These are phyloP conservation scores for Mycena epipterygia DNA, from an alignment of 768 basidiomycete species.

Conservation along the genomic window DNA sequence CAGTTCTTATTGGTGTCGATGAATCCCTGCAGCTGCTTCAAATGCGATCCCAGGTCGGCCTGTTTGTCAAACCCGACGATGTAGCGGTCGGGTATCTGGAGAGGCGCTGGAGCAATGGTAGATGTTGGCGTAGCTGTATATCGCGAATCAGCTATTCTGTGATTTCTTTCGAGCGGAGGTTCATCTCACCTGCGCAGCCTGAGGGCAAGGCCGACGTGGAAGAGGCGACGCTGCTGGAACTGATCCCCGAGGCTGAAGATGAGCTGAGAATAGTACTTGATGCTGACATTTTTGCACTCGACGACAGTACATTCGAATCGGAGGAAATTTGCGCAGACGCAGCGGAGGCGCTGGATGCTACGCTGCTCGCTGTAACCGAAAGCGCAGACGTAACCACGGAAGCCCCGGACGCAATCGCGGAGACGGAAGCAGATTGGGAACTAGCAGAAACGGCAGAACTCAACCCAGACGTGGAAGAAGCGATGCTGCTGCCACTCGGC, in stretches of 20 bases:
- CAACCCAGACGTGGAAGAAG: too few species aligned
- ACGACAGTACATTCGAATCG: too few species aligned
- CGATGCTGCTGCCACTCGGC: too few species aligned
- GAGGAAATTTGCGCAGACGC: too few species aligned
- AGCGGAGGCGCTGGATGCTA: too few species aligned
- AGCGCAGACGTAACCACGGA: background rate
- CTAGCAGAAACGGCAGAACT: too few species aligned
- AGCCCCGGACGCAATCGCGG: background rate
- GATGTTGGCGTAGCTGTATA: conserved; percentile 1
- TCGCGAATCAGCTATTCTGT: background rate
- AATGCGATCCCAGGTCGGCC: background rate
- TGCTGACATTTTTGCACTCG: too few species aligned
- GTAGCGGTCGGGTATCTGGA: background rate
- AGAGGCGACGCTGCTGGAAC: background rate
- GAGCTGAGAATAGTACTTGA: too few species aligned
- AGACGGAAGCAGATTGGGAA: background rate
- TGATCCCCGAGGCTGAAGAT: background rate
- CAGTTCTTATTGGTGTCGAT: background rate
- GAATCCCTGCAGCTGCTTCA: background rate
- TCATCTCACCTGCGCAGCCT: background rate
- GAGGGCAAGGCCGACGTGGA: background rate
- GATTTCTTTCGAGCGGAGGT: background rate
- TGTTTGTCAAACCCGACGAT: background rate
- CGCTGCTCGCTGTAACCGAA: background rate
- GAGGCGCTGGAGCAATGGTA: background rate